Conservation (phyloP, 2,329 filamentous ascomycete species). For the Beauveria sp. region DNA sequence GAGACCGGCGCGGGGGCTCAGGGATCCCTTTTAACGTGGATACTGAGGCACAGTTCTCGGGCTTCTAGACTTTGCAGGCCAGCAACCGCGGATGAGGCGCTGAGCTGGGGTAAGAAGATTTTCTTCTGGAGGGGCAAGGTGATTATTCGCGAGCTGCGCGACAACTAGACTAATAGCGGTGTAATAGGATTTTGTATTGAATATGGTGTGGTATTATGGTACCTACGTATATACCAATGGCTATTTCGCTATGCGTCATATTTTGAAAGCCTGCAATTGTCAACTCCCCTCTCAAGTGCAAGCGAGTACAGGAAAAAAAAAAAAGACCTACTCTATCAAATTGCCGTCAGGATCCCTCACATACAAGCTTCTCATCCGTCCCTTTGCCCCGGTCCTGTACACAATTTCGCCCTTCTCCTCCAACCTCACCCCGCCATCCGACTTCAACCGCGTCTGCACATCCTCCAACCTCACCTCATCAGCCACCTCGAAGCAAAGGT, state of each 20-base stretch:
- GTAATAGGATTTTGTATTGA: neutral
- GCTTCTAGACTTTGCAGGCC: no score
- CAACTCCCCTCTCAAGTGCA: neutral
- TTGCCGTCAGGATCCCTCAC: conserved; percentile 55
- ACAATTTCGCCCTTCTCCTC: conserved; percentile 43
- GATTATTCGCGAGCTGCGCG: no score
- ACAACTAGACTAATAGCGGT: no score
- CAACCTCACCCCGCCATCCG: conserved; percentile 38
- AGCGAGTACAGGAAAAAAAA: neutral
- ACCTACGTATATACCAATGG: neutral
- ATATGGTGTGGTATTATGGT: neutral
- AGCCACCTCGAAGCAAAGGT: conserved; percentile 52
- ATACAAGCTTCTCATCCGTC: conserved; percentile 50
- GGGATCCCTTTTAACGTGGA: no score
- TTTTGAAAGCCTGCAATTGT: conserved; percentile 9
- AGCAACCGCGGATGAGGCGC: no score
- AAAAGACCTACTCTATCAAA: conserved; percentile 47
- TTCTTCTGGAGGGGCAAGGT: no score
- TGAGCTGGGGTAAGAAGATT: no score
- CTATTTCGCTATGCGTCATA: neutral
- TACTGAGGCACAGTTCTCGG: no score
- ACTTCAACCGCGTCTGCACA: conserved; percentile 34
- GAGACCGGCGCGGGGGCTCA: no score
- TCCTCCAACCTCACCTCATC: conserved; percentile 35
- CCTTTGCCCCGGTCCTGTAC: conserved; percentile 46